phyloP scores from a whole-genome alignment of 805 yeast genomes.

The Candida sanyiensis region DNA sequence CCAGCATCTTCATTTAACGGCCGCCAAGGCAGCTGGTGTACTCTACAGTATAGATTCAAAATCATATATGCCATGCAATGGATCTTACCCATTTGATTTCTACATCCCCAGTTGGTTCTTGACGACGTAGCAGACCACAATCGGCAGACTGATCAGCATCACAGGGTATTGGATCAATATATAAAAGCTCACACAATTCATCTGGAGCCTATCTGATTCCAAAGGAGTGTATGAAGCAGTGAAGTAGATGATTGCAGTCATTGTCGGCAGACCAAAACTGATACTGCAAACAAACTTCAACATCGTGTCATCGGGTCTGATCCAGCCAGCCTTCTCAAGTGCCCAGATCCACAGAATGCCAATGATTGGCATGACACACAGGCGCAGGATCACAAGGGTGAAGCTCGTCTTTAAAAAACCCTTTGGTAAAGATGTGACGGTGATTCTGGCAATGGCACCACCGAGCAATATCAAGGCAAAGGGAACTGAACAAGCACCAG shows the following conservation, averaged over 20 bases:
- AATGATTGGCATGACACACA: slow-evolving; percentile 71
- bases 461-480: slow-evolving; percentile 78
- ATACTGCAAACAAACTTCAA: slow-evolving; percentile 69
- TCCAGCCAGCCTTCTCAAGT: slow-evolving; percentile 56
- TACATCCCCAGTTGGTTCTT: slow-evolving; percentile 17
- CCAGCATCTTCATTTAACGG: no score
- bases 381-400: slow-evolving; percentile 48
- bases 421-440: slow-evolving; percentile 51
- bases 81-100: no score
- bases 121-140: slow-evolving; percentile 34
- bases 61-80: no score
- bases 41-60: no score
- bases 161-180: slow-evolving; percentile 69
- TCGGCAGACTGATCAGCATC: slow-evolving; percentile 65
- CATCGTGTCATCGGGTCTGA: slow-evolving; percentile 40
- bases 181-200: slow-evolving; percentile 80
- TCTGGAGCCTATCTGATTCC: slow-evolving; percentile 43
- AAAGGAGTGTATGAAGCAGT: slow-evolving; percentile 85
- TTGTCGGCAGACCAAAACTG: slow-evolving; percentile 77
- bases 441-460: slow-evolving; percentile 77
- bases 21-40: no score
- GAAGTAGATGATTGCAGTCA: slow-evolving; percentile 81
- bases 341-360: slow-evolving; percentile 68
- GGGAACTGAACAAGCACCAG: slow-evolving; percentile 88
- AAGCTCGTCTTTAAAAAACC: slow-evolving; percentile 70